A percentile compares a stretch with the other conserved stretches of the same genome.
Evolutionary conservation across 345 rosid species (phyloP).

Genomic region (Punica granatum): DNA sequence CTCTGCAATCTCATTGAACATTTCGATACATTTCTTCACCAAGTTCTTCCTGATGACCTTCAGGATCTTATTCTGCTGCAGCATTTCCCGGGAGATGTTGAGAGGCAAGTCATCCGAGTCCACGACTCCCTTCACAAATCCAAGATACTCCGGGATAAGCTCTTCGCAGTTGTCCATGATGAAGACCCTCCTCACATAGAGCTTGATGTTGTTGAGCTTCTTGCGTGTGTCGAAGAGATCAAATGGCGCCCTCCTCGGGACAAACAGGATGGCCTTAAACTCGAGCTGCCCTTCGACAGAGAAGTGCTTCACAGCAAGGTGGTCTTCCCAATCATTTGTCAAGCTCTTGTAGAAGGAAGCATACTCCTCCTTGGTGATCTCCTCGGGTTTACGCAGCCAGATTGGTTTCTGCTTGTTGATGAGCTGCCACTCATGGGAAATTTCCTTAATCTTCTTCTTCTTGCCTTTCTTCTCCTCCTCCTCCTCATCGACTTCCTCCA

Average conservation of each 20-base stretch:
- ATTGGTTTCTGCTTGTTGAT: slow-evolving; percentile 90
- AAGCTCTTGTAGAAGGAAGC: slow-evolving; percentile 85
- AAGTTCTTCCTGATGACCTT: slow-evolving; percentile 90
- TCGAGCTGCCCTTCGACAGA: slow-evolving; percentile 94
- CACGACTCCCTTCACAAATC: slow-evolving; percentile 83
- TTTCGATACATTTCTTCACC: slow-evolving; percentile 84
- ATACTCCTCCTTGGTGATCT: slow-evolving; percentile 79
- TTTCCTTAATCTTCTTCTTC: slow-evolving; percentile 88
- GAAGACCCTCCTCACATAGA: slow-evolving; percentile 78
- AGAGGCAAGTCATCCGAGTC: slow-evolving; percentile 91
- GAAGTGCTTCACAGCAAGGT: slow-evolving; percentile 81
- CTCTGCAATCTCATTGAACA: slow-evolving; percentile 86
- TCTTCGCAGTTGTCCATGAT: slow-evolving; percentile 97
- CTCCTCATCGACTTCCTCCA: slow-evolving; percentile 78
- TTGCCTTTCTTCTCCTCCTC: slow-evolving; percentile 52
- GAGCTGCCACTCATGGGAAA: slow-evolving; percentile 78
- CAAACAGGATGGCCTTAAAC: slow-evolving; percentile 76
- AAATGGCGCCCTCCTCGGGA: slow-evolving; percentile 77
- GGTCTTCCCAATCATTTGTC: slow-evolving; percentile 86
- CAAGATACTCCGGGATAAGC: slow-evolving; percentile 69
- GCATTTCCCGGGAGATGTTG: slow-evolving; percentile 83
- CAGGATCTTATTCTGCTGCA: slow-evolving; percentile 91
- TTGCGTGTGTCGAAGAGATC: slow-evolving; percentile 81
- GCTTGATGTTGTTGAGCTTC: slow-evolving; percentile 83
- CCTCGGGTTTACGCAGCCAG: slow-evolving; percentile 90